Evolutionary conservation across 257 asterid genomes (phyloP), one percentile per base, ranked within the genome.

Genomic region (Haberlea rhodopensis): DNA sequence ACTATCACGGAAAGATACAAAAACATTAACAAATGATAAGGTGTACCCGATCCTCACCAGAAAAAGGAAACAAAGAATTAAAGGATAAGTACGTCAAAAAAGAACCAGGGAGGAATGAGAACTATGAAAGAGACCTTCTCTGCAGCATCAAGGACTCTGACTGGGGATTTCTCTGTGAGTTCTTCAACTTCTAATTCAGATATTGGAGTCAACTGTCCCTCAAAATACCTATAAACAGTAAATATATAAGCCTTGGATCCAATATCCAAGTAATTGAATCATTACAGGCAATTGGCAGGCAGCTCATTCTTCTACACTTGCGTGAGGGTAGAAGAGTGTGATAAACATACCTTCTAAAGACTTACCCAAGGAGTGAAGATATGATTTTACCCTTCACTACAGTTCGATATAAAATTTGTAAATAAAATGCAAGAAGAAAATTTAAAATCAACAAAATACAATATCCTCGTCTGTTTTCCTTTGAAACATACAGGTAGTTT

Each of bases 181-280:
- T 92, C 92, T 57, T 82, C 96, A 21, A 18, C 72, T 53, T 87
- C 96, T 51, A 76, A 57, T 80, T 94, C 97, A 27, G 91, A 81
- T 43, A 89, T 72, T 53, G 74, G 71, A 63, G 90, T 73, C 75
- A 94, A 69, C 60, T 94, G 95, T 54, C 96, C 97, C 65, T 94
- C 94, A 77, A 84, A 94, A 84, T 94, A 94, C 85, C 99, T 94
- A 67, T 59, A 62, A 37, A 70, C 63, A 55, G 54, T 24, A 71
- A 29, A 67, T 57, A 26, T 31, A 67, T n/a, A 66, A 15, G 28
- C 23, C 49, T 46, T 46, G 70, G 10, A 51, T 55, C 25, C 54
- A 32, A 8, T 8, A 32, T 32, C 40, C 26, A 69, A 65, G 54
- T 46, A 15, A 65, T 22, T 31, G 27, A 18, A 45, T 56, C 40